Evolutionary conservation across 768 basidiomycete species (phyloP).

Genomic region (Amanita polypyramis): DNA sequence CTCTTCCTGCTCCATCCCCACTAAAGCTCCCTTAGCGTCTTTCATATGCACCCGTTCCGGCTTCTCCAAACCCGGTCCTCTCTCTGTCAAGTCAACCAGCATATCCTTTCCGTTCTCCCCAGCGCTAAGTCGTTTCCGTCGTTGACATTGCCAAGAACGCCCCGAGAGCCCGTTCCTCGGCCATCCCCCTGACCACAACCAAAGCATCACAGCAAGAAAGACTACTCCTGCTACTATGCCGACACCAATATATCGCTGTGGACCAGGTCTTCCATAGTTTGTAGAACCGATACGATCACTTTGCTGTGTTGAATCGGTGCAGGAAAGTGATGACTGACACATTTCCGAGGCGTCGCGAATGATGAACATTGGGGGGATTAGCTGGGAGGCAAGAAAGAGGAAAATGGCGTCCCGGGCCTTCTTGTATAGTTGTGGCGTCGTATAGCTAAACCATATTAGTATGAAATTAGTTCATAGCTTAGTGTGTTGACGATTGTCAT

Average conservation of each 20-base stretch:
- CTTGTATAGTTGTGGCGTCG: conserved; percentile 7
- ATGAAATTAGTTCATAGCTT: conserved; percentile 19
- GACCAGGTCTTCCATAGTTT: conserved; percentile 20
- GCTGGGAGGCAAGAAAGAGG: conserved; percentile 8
- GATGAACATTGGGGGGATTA: conserved; percentile 19
- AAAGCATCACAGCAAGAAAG: conserved; percentile 25
- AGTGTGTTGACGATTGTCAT: conserved; percentile 16
- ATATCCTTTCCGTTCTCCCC: neutral
- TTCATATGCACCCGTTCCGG: conserved; percentile 6
- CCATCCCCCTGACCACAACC: conserved; percentile 25
- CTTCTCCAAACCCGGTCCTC: conserved; percentile 2
- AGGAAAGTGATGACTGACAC: conserved; percentile 12
- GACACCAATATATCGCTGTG: conserved; percentile 36
- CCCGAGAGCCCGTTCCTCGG: conserved; percentile 19
- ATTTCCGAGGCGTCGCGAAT: conserved; percentile 17
- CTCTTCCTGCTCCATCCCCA: neutral
- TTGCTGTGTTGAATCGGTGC: conserved; percentile 17
- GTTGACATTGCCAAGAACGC: conserved; percentile 9
- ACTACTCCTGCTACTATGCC: conserved; percentile 26
- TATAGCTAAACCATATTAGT: conserved; percentile 15
- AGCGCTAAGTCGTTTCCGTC: conserved; percentile 1
- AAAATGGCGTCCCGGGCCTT: neutral
- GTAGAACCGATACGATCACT: conserved; percentile 12
- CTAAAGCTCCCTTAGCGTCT: neutral
- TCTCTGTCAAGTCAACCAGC: conserved; percentile 3